A percentile compares a stretch with the other conserved stretches of the same genome.
Evolutionary conservation across 2,329 filamentous ascomycete species (phyloP).

Genomic region (Dactylellina cionopaga): DNA sequence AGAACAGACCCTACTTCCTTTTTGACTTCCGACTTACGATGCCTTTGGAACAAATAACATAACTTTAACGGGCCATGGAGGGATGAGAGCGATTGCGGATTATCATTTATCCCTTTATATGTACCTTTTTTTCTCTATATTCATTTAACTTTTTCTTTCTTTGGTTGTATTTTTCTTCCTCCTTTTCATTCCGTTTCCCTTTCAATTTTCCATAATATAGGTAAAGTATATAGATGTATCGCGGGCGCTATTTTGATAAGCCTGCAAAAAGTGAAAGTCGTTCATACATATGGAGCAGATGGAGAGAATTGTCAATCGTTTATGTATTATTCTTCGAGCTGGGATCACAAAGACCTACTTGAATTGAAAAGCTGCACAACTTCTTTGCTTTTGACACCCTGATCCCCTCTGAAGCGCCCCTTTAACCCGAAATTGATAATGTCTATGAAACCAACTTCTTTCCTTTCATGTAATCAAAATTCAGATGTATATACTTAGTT

Average conservation of each 20-base stretch:
- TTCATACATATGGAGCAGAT: neutral
- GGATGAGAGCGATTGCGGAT: conserved; percentile 56
- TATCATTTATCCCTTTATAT: conserved; percentile 58
- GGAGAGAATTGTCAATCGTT: neutral
- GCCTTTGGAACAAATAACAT: conserved; percentile 29
- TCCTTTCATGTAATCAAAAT: conserved; percentile 39
- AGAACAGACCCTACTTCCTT: neutral
- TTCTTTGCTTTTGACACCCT: neutral
- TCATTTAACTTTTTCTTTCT: conserved; percentile 58
- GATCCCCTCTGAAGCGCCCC: neutral
- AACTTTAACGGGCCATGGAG: conserved; percentile 36
- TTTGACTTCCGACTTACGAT: conserved; percentile 51
- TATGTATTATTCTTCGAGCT: conserved; percentile 70
- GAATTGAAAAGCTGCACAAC: too few relatives aligned
- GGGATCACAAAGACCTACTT: too few relatives aligned
- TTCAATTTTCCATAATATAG: too few relatives aligned
- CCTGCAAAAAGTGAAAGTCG: conserved; percentile 64
- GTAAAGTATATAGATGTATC: conserved; percentile 38
- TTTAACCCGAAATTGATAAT: conserved; percentile 42
- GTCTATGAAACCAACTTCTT: conserved; percentile 39
- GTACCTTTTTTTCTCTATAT: conserved; percentile 4
- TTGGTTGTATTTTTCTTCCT: conserved; percentile 25
- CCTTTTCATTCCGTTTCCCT: too few relatives aligned
- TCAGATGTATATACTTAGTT: conserved; percentile 39
- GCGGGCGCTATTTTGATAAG: conserved; percentile 34